A percentile compares a stretch with the other conserved stretches of the same genome.
These are phyloP conservation scores for Colletotrichum coccodes DNA, from an alignment of 2,329 filamentous ascomycete species.

Conservation along the genomic window DNA sequence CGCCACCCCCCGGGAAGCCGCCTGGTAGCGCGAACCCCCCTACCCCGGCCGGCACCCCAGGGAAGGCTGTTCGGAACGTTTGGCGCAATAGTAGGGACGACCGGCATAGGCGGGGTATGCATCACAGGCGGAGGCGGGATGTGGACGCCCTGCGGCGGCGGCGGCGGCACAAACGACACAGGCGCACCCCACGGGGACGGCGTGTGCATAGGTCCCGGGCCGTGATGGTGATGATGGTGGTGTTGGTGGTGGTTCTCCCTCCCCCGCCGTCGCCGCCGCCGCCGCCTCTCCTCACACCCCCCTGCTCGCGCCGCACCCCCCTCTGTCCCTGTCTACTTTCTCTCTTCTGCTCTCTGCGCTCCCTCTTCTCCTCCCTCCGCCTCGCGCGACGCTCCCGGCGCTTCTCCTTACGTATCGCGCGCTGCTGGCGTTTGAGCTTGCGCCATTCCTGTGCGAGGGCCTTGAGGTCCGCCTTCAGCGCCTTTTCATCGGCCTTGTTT, in stretches of 20 bases:
- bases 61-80: neutral
- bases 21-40: neutral
- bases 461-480: slow-evolving; percentile 56
- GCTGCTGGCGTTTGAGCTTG: slow-evolving; percentile 42
- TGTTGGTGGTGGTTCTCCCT: neutral
- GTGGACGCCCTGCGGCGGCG: slow-evolving; percentile 18
- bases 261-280: neutral
- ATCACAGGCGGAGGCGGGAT: neutral
- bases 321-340: slow-evolving; percentile 43
- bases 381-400: slow-evolving; percentile 42
- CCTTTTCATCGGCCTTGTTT: slow-evolving; percentile 43
- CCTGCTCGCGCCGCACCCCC: slow-evolving; percentile 43
- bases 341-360: slow-evolving; percentile 41
- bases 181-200: slow-evolving; percentile 13
- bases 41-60: slow-evolving; percentile 2
- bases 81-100: neutral
- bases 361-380: slow-evolving; percentile 45
- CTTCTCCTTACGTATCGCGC: slow-evolving; percentile 42
- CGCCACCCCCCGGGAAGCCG: neutral
- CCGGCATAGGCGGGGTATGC: slow-evolving; percentile 7
- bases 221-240: slow-evolving; percentile 14
- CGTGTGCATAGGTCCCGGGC: neutral
- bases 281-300: slow-evolving; percentile 39
- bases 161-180: slow-evolving; percentile 9
- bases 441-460: slow-evolving; percentile 56